Base-by-base conservation (phyloP, 805 yeast species). In the Candida oleophila region DNA sequence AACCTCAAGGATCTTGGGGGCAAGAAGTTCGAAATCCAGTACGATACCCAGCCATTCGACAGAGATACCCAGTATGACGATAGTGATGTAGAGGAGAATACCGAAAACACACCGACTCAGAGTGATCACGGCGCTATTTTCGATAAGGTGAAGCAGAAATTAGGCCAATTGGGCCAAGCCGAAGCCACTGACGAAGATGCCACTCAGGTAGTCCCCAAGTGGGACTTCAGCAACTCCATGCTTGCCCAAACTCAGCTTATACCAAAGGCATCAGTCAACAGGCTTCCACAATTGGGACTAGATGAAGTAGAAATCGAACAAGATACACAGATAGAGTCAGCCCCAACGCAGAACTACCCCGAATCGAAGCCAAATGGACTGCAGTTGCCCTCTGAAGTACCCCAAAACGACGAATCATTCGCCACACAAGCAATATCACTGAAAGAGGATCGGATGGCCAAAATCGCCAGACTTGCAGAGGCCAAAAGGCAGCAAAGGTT, bases 211-310 rank as follows among this genome's bases (percentile, higher is more conserved):
- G 30, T 11, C 5, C 30, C 30, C 50, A 52, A 16, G 46, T 52
- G 22, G 33, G 22, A 33, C 18, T 38, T 46, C 30, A 11, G 32
- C 3, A 38, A 38, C 28, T 47, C 50, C 4, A 30, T 41, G 3
- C 22, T 47, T 11, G 9, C 25, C 19, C 39, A 18, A 20, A 36
- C 39, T 15, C 39, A 36, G 18, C 22, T 36, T 8, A 36, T 36
- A 36, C 18, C 7, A 4, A 33, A 15, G 36, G 18, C 7, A 12
- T 4, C 39, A 16, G 12, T 14, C 62, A 59, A 20, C 50, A 44
- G n/a, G 36, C 60, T 71, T 18, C 76, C 76, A 1, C 75, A 71
- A 49, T 56, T 71, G 40, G 59, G 50, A 4, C 38, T 56, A 2
- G 62, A 59, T 44, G 54, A 52, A 33, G 51, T 51, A 12, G 49